Conservation (phyloP, 768 basidiomycete species). For the Russula brevipes region DNA sequence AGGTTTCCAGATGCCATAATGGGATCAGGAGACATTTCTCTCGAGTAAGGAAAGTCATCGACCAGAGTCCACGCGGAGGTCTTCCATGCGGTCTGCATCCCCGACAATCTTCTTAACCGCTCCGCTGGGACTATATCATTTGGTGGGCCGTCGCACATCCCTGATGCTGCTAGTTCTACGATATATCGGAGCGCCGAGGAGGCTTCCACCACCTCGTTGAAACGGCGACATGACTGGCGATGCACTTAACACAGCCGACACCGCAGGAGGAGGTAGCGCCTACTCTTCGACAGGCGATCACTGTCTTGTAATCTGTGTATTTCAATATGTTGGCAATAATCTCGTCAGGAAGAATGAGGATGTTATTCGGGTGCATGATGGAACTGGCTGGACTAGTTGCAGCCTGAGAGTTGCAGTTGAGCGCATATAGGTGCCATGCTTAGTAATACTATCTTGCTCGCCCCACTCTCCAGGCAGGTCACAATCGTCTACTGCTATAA, state of each 20-base stretch:
- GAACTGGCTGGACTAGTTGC: no score
- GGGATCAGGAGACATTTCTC: neutral
- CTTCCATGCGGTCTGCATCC: neutral
- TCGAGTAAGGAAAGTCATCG: neutral
- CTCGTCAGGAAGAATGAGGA: neutral
- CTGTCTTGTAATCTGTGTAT: conserved; percentile 6
- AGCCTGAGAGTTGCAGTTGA: no score
- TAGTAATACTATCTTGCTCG: no score
- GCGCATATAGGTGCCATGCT: no score
- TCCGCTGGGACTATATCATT: neutral
- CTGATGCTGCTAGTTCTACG: conserved; percentile 1
- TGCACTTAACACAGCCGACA: neutral
- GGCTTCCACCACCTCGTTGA: conserved; percentile 4
- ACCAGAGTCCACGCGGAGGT: neutral
- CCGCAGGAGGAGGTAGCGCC: neutral
- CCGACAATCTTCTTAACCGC: neutral
- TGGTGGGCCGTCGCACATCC: conserved; percentile 6
- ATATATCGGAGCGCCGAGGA: neutral
- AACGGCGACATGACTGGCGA: conserved; percentile 5
- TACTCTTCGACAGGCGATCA: conserved; percentile 9
- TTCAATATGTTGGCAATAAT: conserved; percentile 1
- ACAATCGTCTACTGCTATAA: no score
- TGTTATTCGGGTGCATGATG: no score
- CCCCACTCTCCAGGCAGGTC: no score
- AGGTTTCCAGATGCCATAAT: conserved; percentile 4